Evolutionary conservation across 2,329 filamentous ascomycete species (phyloP), one percentile per base, ranked within the genome.

Genomic region (Xylariales sp.): DNA sequence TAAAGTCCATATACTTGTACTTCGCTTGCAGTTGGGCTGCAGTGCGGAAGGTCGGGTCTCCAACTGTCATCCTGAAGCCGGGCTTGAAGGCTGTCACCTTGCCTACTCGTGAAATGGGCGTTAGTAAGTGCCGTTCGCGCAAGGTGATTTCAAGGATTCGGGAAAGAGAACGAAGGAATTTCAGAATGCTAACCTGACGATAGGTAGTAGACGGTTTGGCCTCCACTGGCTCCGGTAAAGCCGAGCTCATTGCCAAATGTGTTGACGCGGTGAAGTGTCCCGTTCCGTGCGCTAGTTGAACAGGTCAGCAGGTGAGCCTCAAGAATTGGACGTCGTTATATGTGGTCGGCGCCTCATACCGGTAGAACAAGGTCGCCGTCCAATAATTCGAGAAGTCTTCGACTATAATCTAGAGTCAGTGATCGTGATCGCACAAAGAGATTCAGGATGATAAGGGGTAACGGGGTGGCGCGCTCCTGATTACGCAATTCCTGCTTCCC

Each of bases 181-280:
- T 57, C 5, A 8, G 55, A n/a, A 45, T 7, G 32, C 55, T 64
- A n/a, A 67, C 75, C 75, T 59, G 78, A 78, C 12, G 78, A 77
- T 1, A 82, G 77, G 68, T 82, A 82, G 75, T 82, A 82, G 32
- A 82, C 80, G 1, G 80, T 80, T 68, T 81, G 80, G 12, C 79
- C 79, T 16, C 79, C 79, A 5, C 56, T 73, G 4, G 75, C 75
- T 2, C 62, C 54, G 3, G 70, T 74, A 64, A 68, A 77, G 32
- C 74, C 75, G 9, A 77, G 75, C 64, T 76, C 74, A 58, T 77
- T 77, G 46, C 74, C 75, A 52, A 77, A 77, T 5, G 74, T 76
- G 64, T 75, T 76, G 5, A 76, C 74, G 12, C 74, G 74, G 68
- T 75, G 73, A n/a, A 74, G 61, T 9, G 75, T 77, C 46, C 75